phyloP scores from a whole-genome alignment of 2,329 filamentous ascomycete genomes.

The Boeremia exigua region DNA sequence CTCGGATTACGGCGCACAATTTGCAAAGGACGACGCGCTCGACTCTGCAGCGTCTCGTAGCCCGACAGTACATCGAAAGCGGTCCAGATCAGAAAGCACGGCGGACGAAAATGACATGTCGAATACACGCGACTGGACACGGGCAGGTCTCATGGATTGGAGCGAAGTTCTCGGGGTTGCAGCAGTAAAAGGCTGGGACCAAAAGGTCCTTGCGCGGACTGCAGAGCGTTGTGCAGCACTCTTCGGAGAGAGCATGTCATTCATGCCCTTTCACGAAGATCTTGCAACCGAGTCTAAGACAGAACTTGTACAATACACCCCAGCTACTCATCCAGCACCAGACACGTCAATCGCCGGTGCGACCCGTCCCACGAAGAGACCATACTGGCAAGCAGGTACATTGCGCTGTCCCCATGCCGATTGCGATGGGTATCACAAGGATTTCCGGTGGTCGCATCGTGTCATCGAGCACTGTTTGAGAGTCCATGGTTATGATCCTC shows the following conservation, averaged over 20 bases:
- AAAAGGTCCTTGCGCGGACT: constrained; percentile 70
- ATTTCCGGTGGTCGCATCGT: constrained; percentile 35
- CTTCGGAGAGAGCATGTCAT: constrained; percentile 74
- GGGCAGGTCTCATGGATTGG: constrained; percentile 67
- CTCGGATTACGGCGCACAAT: constrained; percentile 44
- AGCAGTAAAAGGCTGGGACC: constrained; percentile 71
- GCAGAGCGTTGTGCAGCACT: constrained; percentile 75
- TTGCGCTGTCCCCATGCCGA: constrained; percentile 42
- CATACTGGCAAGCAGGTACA: constrained; percentile 35
- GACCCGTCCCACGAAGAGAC: constrained; percentile 23
- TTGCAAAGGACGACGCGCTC: constrained; percentile 9
- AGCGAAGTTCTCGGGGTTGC: constrained; percentile 82
- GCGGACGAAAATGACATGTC: constrained; percentile 16
- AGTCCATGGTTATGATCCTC: constrained; percentile 53
- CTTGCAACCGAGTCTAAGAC: constrained; percentile 25
- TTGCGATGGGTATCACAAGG: constrained; percentile 36
- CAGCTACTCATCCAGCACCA: constrained; percentile 34
- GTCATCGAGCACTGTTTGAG: constrained; percentile 54
- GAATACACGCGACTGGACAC: constrained; percentile 18
- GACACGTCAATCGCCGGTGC: neutral
- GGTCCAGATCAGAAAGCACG: constrained; percentile 21
- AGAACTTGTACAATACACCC: constrained; percentile 46
- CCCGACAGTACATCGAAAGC: constrained; percentile 11
- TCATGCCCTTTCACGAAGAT: constrained; percentile 62
- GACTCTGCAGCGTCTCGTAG: constrained; percentile 6